phyloP scores from a whole-genome alignment of 2,329 filamentous ascomycete species.

The Balansia obtecta region DNA sequence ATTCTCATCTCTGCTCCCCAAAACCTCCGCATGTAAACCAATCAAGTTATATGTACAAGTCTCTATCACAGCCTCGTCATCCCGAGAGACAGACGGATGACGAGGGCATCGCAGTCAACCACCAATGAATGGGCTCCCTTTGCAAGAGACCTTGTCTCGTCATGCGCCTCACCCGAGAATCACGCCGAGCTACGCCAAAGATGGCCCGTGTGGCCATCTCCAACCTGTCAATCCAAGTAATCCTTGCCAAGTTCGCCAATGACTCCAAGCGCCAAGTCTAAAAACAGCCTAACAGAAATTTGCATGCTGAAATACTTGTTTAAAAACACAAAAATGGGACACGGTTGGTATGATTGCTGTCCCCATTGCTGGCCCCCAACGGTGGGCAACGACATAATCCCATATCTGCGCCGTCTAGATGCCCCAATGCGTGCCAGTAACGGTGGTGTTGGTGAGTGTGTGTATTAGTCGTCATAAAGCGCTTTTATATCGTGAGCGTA shows the following conservation, averaged over 20 bases:
- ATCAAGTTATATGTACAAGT: constrained; percentile 30
- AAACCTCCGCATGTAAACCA: constrained; percentile 18
- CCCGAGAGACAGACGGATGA: constrained; percentile 9
- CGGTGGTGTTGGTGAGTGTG: constrained; percentile 10
- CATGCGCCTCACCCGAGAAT: constrained; percentile 3
- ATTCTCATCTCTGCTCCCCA: constrained; percentile 19
- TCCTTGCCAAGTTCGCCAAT: constrained; percentile 21
- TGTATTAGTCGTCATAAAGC: constrained; percentile 22
- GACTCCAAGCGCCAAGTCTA: constrained; percentile 31
- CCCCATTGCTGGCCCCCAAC: too few relatives aligned
- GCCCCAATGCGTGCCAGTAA: not conserved
- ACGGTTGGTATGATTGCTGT: constrained; percentile 3
- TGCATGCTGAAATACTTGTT: constrained; percentile 21
- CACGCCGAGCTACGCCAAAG: constrained; percentile 2
- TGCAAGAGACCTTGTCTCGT: constrained; percentile 2
- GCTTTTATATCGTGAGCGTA: constrained; percentile 13
- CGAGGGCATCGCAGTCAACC: not conserved
- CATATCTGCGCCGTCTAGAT: not conserved
- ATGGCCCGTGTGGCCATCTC: constrained; percentile 19
- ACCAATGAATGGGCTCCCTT: constrained; percentile 4
- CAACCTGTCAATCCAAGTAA: constrained; percentile 22
- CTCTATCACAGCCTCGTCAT: constrained; percentile 19
- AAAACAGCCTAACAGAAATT: constrained; percentile 16
- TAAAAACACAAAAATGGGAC: constrained; percentile 21
- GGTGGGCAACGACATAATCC: not conserved